Percentiles rank a stretch among this genome's conserved stretches.
Evolutionary conservation across 208 protist species (phyloP).

Genomic region (Trypanosoma avium): DNA sequence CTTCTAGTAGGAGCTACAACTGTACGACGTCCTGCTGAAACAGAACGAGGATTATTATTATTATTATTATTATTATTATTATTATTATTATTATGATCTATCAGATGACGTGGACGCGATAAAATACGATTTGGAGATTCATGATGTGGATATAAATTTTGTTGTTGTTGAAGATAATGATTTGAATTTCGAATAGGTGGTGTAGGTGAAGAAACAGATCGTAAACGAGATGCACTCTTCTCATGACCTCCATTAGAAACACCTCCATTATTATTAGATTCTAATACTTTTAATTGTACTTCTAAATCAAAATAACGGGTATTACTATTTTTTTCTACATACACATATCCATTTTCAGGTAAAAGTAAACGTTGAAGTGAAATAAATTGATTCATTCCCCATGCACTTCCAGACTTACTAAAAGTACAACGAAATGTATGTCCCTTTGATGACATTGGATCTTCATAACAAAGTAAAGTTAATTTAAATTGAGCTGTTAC

Average conservation of each 20-base stretch:
- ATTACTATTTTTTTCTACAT: constrained; percentile 62
- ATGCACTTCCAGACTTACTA: constrained; percentile 77
- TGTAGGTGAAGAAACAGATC: not conserved
- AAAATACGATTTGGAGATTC: no score
- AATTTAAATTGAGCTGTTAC: constrained; percentile 78
- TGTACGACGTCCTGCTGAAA: not conserved
- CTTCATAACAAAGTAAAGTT: constrained; percentile 53
- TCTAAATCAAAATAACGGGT: constrained; percentile 74
- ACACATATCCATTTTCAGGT: constrained; percentile 62
- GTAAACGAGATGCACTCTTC: not conserved
- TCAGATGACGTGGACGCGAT: no score
- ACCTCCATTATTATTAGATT: constrained; percentile 19
- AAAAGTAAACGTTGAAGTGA: constrained; percentile 51
- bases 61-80: constrained; percentile 1
- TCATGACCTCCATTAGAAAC: constrained; percentile 14
- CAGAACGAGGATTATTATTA: not conserved
- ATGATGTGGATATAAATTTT: not conserved
- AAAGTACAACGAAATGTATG: constrained; percentile 88
- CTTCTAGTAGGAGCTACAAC: constrained; percentile 9
- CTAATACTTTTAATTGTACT: constrained; percentile 59
- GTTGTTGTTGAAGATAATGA: not conserved
- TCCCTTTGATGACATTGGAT: constrained; percentile 61
- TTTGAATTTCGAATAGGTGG: not conserved
- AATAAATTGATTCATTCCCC: constrained; percentile 89
- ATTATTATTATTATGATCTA: no score